phyloP scores from a whole-genome alignment of 192 early-diverging fungal species.

The Backusella mclennaniae region DNA sequence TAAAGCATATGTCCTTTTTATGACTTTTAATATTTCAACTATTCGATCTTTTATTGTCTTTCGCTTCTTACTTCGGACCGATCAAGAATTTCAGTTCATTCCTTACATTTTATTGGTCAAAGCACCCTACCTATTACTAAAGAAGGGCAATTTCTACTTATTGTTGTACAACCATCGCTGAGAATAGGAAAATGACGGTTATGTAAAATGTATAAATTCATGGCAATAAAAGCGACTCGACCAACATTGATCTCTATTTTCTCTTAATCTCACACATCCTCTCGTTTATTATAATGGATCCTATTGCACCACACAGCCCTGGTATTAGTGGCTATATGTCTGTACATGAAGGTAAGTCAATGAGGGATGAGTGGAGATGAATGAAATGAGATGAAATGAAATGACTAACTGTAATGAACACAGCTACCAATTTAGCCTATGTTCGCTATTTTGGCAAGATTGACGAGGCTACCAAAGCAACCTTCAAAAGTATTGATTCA shows the following conservation, averaged over 20 bases:
- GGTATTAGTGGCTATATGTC: slow-evolving; percentile 40
- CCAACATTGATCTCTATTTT: neutral
- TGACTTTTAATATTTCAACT: neutral
- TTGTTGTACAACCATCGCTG: neutral
- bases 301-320: slow-evolving; percentile 33
- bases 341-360: slow-evolving; percentile 29
- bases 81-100: neutral
- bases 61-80: neutral
- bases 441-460: slow-evolving; percentile 39
- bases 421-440: slow-evolving; percentile 40
- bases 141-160: neutral
- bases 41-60: neutral
- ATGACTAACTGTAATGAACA: neutral
- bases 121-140: neutral
- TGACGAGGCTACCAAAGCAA: slow-evolving; percentile 29
- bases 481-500: slow-evolving; percentile 36
- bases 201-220: neutral
- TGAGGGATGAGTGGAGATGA: neutral
- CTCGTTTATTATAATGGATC: slow-evolving; percentile 7
- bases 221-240: neutral
- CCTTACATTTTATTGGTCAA: neutral
- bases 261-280: neutral
- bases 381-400: neutral
- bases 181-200: neutral
- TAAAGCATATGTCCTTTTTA: neutral